Evolutionary conservation across 1,284 basidiomycete species (phyloP), one percentile per base, ranked within the genome.

Genomic region (Termitomyces sp.): DNA sequence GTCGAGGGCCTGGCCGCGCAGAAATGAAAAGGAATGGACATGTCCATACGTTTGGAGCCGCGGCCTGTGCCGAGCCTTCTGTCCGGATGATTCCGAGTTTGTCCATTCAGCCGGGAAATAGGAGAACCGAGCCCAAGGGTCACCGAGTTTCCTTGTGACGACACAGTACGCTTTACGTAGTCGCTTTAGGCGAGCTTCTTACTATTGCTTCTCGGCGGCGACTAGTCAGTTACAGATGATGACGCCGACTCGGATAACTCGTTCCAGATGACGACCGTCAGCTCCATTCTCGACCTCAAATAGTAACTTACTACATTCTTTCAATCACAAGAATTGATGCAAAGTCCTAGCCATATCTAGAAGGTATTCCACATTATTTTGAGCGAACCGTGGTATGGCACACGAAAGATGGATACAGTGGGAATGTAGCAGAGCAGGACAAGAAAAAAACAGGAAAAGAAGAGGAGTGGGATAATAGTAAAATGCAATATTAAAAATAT

Each of bases 361-460:
- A 52, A 33, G 28, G 26, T 33, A 55, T 39, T 55, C 54, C 54
- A 55, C 43, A 52, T 41, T 53, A 40, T 41, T 38, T 21, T 43
- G n/a, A 41, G 10, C 17, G 3, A 19, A 28, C 24, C 12, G 36
- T 53, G 44, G 21, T 44, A 44, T 55, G 43, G 30, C 36, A 44
- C 21, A 55, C 19, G 40, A 34, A 31, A 41, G n/a, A 53, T 54
- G n/a, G 24, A 50, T 28, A 33, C 30, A 51, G 43, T 24, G 33
- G 45, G 39, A 43, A 26, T 13, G 46, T 15, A 36, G 28, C 21
- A 36, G 5, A 51, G 33, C 41, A 43, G 26, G 36, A 41, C 41
- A 55, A 31, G 31, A 44, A 15, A 15, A n/a, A 47, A 40, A 21
- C 5, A 45, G 13, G 17, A 24, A n/a, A 31, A 3, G 9, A 30